A percentile compares a stretch with the other conserved stretches of the same genome.
Conservation (phyloP, 2,329 filamentous ascomycete species). For the Xylariales sp. region DNA sequence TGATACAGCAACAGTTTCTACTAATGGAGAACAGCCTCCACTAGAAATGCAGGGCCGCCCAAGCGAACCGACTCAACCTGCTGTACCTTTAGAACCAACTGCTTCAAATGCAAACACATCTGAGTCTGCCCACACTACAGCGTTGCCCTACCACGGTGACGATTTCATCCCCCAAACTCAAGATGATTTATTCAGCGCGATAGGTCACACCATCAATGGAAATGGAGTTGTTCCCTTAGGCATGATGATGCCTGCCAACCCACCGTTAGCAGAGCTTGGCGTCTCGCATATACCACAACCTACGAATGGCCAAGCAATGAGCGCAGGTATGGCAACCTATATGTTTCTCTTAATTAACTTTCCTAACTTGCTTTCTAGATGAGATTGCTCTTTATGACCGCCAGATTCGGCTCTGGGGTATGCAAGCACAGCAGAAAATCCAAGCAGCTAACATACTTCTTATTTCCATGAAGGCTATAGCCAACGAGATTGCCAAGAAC, state of each 20-base stretch:
- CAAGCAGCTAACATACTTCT: conserved; percentile 90
- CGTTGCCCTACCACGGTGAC: conserved; percentile 30
- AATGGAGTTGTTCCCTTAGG: conserved; percentile 40
- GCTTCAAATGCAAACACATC: conserved; percentile 17
- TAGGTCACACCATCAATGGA: conserved; percentile 38
- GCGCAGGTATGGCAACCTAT: conserved; percentile 49
- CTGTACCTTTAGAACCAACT: conserved; percentile 15
- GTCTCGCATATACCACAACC: conserved; percentile 29
- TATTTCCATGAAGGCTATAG: conserved; percentile 86
- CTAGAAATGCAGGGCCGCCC: conserved; percentile 17
- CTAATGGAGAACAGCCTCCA: conserved; percentile 21
- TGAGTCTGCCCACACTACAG: conserved; percentile 29
- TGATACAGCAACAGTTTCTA: conserved; percentile 16
- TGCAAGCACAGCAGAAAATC: conserved; percentile 93
- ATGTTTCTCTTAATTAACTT: conserved; percentile 8
- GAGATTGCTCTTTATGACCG: conserved; percentile 98
- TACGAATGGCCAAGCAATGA: conserved; percentile 48
- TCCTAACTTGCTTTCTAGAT: conserved; percentile 64
- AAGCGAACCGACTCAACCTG: conserved; percentile 17
- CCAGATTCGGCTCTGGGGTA: conserved; percentile 96
- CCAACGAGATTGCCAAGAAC: conserved; percentile 97
- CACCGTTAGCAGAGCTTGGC: conserved; percentile 31
- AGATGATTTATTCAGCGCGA: conserved; percentile 34
- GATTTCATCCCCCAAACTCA: conserved; percentile 35
- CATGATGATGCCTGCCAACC: conserved; percentile 36